Evolutionary conservation across 2,329 filamentous ascomycete species (phyloP).

Genomic region (Scedosporium dehoogii): DNA sequence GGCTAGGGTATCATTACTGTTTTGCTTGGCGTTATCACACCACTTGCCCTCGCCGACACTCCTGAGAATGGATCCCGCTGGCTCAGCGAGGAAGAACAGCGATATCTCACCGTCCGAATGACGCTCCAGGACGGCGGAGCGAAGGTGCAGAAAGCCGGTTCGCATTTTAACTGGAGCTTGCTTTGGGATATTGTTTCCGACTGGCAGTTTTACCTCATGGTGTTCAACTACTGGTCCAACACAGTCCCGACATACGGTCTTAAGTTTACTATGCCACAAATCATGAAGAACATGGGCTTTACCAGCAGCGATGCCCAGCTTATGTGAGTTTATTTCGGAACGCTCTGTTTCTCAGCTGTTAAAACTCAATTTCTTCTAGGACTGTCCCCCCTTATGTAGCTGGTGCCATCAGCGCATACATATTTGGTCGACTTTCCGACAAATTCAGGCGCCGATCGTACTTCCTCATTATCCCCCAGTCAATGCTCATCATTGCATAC

Average conservation of each 20-base stretch:
- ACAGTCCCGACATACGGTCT: constrained; percentile 22
- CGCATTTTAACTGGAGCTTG: constrained; percentile 15
- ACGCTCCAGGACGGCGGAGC: neutral
- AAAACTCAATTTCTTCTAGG: neutral
- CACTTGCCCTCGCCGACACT: constrained; percentile 22
- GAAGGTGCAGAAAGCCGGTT: neutral
- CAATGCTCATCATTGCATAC: constrained; percentile 7
- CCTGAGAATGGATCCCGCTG: neutral
- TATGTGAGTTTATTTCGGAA: neutral
- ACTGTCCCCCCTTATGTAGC: constrained; percentile 23
- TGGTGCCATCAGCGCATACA: constrained; percentile 6
- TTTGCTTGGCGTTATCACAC: constrained; percentile 21
- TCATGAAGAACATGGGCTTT: constrained; percentile 29
- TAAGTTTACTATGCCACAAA: constrained; percentile 23
- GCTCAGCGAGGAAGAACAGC: neutral
- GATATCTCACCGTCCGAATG: neutral
- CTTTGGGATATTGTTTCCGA: constrained; percentile 19
- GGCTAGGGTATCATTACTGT: constrained; percentile 24
- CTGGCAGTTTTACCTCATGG: constrained; percentile 19
- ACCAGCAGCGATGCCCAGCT: constrained; percentile 19
- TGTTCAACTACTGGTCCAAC: constrained; percentile 27
- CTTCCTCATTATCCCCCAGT: constrained; percentile 8
- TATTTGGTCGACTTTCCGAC: constrained; percentile 7
- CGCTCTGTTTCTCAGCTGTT: too few species aligned
- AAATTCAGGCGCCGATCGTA: constrained; percentile 6